phyloP scores from a whole-genome alignment of 2,329 filamentous ascomycete genomes.

The Xylaria sp. region DNA sequence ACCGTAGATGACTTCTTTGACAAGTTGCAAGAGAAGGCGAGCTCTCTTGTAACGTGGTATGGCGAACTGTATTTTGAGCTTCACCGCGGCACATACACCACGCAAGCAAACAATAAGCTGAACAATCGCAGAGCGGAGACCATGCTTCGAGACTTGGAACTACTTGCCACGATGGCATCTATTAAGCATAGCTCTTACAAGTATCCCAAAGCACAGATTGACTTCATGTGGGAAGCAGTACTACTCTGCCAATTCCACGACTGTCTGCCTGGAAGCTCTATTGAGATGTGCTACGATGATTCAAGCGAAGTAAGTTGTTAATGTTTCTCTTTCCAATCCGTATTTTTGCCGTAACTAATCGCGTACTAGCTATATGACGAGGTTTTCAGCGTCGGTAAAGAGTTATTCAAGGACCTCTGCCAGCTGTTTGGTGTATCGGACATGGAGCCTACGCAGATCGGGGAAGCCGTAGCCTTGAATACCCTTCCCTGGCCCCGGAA shows the following conservation, averaged over 20 bases:
- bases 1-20: constrained; percentile 97
- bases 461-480: constrained; percentile 75
- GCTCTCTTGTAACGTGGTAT: constrained; percentile 92
- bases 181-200: constrained; percentile 78
- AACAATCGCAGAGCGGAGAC: constrained; percentile 91
- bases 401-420: constrained; percentile 76
- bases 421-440: constrained; percentile 72
- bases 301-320: constrained; percentile 74
- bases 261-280: constrained; percentile 92
- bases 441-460: constrained; percentile 53
- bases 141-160: constrained; percentile 87
- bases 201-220: constrained; percentile 94
- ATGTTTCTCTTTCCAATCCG: not conserved
- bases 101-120: constrained; percentile 95
- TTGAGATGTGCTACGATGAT: constrained; percentile 98
- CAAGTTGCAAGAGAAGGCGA: constrained; percentile 80
- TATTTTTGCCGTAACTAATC: constrained; percentile 20
- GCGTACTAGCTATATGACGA: constrained; percentile 75
- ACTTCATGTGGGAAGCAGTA: constrained; percentile 94
- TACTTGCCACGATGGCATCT: constrained; percentile 86
- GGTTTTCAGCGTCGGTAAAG: constrained; percentile 81
- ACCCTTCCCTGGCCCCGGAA: constrained; percentile 87
- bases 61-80: constrained; percentile 98
- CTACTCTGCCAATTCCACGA: constrained; percentile 98
- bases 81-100: constrained; percentile 96